Evolutionary conservation across 805 yeast species (phyloP).

Genomic region (Ogataea methanolica): DNA sequence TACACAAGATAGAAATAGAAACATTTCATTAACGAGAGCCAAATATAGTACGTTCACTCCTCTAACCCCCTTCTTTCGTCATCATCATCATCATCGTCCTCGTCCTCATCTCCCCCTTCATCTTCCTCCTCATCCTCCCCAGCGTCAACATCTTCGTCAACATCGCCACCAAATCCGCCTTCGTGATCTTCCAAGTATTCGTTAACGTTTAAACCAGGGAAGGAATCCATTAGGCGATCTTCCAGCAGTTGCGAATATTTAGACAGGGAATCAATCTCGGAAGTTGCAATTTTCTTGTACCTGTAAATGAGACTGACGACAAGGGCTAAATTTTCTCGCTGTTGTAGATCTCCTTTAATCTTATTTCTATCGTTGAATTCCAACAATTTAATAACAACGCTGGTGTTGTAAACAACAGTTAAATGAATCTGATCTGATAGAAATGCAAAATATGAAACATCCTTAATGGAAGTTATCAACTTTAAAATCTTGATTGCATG

Average conservation of each 20-base stretch:
- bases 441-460: slow-evolving; percentile 58
- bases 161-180: slow-evolving; percentile 4
- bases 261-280: slow-evolving; percentile 6
- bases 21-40: not conserved
- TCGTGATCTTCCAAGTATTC: slow-evolving; percentile 1
- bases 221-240: slow-evolving; percentile 1
- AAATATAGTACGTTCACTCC: not conserved
- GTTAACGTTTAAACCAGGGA: slow-evolving; percentile 4
- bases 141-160: not conserved
- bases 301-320: slow-evolving; percentile 9
- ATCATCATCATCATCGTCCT: slow-evolving; percentile 2
- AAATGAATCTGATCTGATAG: slow-evolving; percentile 69
- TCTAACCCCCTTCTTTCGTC: slow-evolving; percentile 3
- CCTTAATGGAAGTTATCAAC: slow-evolving; percentile 32
- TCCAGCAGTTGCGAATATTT: slow-evolving; percentile 7
- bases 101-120: not conserved
- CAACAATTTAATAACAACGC: slow-evolving; percentile 31
- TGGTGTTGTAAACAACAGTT: slow-evolving; percentile 39
- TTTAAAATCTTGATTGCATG: slow-evolving; percentile 40
- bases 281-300: slow-evolving; percentile 11
- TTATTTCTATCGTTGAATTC: slow-evolving; percentile 5
- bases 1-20: not conserved
- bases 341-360: slow-evolving; percentile 1
- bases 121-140: not conserved
- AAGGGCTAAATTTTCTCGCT: slow-evolving; percentile 5